Conservation (phyloP, 805 yeast species). For the Yamadazyma takamatsuzukensis region DNA sequence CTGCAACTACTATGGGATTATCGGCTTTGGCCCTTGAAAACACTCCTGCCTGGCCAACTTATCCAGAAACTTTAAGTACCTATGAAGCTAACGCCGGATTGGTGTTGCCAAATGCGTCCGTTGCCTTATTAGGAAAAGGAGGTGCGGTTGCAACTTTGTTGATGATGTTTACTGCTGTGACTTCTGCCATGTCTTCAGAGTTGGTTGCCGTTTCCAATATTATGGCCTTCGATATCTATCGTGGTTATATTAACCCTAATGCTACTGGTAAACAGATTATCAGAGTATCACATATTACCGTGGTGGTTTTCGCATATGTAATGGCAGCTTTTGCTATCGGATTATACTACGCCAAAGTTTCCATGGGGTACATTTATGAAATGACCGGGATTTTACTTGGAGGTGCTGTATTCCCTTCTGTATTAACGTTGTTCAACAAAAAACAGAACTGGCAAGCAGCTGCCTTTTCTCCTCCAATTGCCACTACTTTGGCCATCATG, state of each 20-base stretch:
- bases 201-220: conserved; percentile 84
- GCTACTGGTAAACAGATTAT: conserved; percentile 77
- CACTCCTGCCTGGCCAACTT: conserved; percentile 73
- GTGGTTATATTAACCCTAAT: conserved; percentile 71
- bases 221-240: conserved; percentile 81
- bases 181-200: conserved; percentile 90
- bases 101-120: conserved; percentile 75
- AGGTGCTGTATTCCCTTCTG: conserved; percentile 78
- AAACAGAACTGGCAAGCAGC: conserved; percentile 71
- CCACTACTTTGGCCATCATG: conserved; percentile 69
- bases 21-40: conserved; percentile 73
- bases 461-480: conserved; percentile 70
- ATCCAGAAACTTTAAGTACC: conserved; percentile 61
- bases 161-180: conserved; percentile 86
- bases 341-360: conserved; percentile 72
- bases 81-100: conserved; percentile 80
- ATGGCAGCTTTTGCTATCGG: conserved; percentile 88
- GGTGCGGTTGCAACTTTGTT: conserved; percentile 84
- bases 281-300: conserved; percentile 62
- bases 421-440: conserved; percentile 59
- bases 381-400: conserved; percentile 88
- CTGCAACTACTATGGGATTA: conserved; percentile 84
- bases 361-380: conserved; percentile 84
- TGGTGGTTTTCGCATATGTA: conserved; percentile 50
- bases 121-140: conserved; percentile 77